Evolutionary conservation across 1,284 basidiomycete genomes (phyloP).

Genomic region (Inonotus obliquus): DNA sequence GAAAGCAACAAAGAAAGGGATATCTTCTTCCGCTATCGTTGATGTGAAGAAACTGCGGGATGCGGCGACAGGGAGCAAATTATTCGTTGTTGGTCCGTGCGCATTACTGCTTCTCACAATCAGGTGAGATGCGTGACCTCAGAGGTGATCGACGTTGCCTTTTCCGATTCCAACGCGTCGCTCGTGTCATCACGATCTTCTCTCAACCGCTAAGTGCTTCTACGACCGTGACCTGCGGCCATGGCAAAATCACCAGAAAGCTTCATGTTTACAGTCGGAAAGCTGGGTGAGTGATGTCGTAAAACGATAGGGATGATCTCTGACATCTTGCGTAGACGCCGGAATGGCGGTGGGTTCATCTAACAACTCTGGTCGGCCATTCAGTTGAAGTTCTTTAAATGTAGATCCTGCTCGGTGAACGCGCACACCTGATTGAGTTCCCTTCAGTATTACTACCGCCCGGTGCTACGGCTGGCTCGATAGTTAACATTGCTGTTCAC

Average conservation of each 20-base stretch:
- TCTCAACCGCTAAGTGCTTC: neutral
- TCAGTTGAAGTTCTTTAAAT: neutral
- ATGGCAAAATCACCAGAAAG: slow-evolving; percentile 34
- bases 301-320: slow-evolving; percentile 12
- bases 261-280: slow-evolving; percentile 69
- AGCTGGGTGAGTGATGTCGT: slow-evolving; percentile 46
- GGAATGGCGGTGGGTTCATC: slow-evolving; percentile 65
- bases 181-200: neutral
- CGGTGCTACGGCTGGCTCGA: slow-evolving; percentile 88
- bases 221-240: neutral
- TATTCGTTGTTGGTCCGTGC: slow-evolving; percentile 18
- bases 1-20: slow-evolving; percentile 37
- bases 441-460: slow-evolving; percentile 89
- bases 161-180: neutral
- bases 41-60: slow-evolving; percentile 40
- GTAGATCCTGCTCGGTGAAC: slow-evolving; percentile 86
- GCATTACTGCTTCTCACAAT: neutral
- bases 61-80: neutral
- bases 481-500: slow-evolving; percentile 91
- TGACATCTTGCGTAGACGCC: slow-evolving; percentile 47
- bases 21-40: slow-evolving; percentile 93
- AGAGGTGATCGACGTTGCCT: slow-evolving; percentile 1
- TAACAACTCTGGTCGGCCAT: neutral
- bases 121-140: neutral
- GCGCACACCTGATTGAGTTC: slow-evolving; percentile 93